Evolutionary conservation across 306 rosid genomes (phyloP), one percentile per base, ranked within the genome.

Genomic region (Cicer arietinum): DNA sequence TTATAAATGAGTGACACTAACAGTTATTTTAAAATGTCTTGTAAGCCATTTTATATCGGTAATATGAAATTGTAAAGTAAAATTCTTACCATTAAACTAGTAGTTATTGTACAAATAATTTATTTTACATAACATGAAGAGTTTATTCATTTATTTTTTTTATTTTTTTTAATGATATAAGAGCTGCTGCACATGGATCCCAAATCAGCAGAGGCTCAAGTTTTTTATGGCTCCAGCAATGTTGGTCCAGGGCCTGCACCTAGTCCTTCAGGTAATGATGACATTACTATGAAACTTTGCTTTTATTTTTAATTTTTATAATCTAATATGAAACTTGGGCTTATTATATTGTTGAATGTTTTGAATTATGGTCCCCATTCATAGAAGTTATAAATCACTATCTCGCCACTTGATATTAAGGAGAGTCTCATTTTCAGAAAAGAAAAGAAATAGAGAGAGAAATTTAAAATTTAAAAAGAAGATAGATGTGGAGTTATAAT

Each of bases 121-220:
- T 30, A 4, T 3, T 30, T 30, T 30, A 30, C 5, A 61, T 77
- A 10, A 62, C 44, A 0, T 18, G 4, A 3, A 18, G 7, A 6
- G 2, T 30, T 57, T 17, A 25, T 25, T 25, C 3, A 25, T 25
- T 25, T 25, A 25, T 39, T 30, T 48, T 4, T 53, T 10, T 3
- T 53, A 43, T 58, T 59, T 10, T 44, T 54, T 73, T 41, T 1
- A 16, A 76, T 80, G 63, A 37, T 62, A 77, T 66, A 87, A 94
- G 98, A 82, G 73, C 86, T 91, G 59, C 78, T 94, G 25, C 88
- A 94, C 62, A 66, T 94, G 93, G 87, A 90, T 82, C 96, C 97
- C 8, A 84, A 88, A 63, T 94, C 98, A 65, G 66, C 81, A 6
- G 93, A 91, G 61, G 97, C 98, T 53, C 92, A 90, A 68, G 88